phyloP scores from a whole-genome alignment of 495 filamentous ascomycete species.

The Pseudomonodictys pantanalensis region DNA sequence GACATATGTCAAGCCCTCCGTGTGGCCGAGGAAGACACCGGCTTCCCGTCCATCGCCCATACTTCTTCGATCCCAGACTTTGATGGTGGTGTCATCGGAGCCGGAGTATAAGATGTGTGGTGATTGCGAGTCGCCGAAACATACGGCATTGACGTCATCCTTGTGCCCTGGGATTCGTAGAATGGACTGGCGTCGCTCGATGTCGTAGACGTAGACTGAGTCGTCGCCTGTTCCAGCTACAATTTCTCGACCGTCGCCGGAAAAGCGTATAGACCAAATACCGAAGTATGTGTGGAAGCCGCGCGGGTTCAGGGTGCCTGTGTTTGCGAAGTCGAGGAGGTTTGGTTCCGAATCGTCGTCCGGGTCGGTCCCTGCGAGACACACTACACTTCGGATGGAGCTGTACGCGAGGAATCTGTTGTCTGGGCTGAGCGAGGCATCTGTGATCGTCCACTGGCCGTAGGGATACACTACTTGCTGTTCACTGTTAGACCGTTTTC shows the following conservation, averaged over 20 bases:
- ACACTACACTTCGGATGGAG: slow-evolving; percentile 78
- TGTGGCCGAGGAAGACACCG: slow-evolving; percentile 90
- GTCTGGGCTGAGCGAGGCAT: slow-evolving; percentile 87
- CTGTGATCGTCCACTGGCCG: slow-evolving; percentile 93
- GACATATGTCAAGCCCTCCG: slow-evolving; percentile 90
- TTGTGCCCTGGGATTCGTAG: slow-evolving; percentile 74
- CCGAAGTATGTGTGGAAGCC: slow-evolving; percentile 32
- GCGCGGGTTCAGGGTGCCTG: slow-evolving; percentile 44
- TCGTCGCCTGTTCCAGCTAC: slow-evolving; percentile 80
- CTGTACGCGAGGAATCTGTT: slow-evolving; percentile 87
- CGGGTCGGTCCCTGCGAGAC: slow-evolving; percentile 82
- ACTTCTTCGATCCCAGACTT: slow-evolving; percentile 92
- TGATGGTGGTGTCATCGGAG: slow-evolving; percentile 89
- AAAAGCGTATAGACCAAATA: slow-evolving; percentile 93
- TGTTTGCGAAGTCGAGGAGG: slow-evolving; percentile 67
- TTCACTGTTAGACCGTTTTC: background rate
- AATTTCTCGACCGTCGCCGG: slow-evolving; percentile 85
- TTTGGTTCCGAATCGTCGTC: slow-evolving; percentile 73
- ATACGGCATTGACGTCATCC: slow-evolving; percentile 95
- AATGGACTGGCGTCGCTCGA: slow-evolving; percentile 71
- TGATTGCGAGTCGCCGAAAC: slow-evolving; percentile 83
- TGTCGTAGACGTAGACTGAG: slow-evolving; percentile 88
- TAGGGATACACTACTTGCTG: slow-evolving; percentile 74
- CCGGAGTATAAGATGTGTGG: slow-evolving; percentile 96
- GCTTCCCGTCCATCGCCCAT: slow-evolving; percentile 85